Conservation (phyloP, 225 moss, liverwort and hornwort genomes). For the Lunularia cruciata region DNA sequence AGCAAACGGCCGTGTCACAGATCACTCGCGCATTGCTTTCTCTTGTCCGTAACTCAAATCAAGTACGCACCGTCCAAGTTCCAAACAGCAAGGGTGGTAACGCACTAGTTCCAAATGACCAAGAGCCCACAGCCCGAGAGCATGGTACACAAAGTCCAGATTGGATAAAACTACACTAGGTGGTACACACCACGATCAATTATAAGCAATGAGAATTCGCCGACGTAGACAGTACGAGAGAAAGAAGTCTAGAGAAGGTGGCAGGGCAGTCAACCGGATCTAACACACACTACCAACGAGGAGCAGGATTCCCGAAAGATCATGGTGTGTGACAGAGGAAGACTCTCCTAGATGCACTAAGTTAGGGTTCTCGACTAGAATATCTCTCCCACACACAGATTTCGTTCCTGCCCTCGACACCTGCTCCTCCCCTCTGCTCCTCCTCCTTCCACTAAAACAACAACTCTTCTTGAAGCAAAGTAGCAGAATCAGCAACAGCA, state of each 20-base stretch:
- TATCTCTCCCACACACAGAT: no score
- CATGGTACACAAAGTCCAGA: neutral
- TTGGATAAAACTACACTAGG: no score
- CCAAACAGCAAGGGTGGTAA: neutral
- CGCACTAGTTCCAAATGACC: neutral
- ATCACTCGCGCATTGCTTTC: slow-evolving; percentile 25
- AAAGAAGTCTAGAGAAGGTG: neutral
- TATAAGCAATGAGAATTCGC: neutral
- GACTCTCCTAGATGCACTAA: neutral
- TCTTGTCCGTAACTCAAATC: neutral
- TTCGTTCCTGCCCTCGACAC: no score
- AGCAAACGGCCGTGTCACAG: neutral
- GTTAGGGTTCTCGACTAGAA: slow-evolving; percentile 1
- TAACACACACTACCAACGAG: slow-evolving; percentile 1
- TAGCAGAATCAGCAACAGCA: neutral
- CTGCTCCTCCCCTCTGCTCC: no score
- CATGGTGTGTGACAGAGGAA: neutral
- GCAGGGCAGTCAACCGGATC: slow-evolving; percentile 9
- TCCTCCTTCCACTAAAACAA: no score
- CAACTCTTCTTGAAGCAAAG: neutral
- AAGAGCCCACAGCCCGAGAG: neutral
- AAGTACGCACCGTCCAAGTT: neutral
- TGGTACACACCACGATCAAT: neutral
- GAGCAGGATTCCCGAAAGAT: slow-evolving; percentile 4
- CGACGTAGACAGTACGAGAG: neutral